phyloP scores from a whole-genome alignment of 306 rosid species.

The Cicer bijugum region DNA sequence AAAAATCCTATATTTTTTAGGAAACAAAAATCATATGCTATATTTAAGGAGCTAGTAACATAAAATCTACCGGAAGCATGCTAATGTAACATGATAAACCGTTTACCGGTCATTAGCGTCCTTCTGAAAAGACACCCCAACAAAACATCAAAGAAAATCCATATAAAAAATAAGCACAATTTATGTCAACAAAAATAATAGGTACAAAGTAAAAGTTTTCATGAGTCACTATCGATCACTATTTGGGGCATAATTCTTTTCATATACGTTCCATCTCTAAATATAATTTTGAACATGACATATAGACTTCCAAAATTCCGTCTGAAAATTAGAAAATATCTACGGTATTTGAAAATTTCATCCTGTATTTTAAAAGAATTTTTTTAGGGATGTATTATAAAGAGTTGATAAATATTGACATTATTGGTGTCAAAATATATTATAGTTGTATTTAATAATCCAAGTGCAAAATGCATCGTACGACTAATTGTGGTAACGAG shows the following conservation, averaged over 20 bases:
- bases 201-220: conserved; percentile 27
- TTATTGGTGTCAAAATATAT: not conserved
- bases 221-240: conserved; percentile 33
- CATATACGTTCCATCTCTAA: conserved; percentile 18
- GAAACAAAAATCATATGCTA: no score
- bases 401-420: conserved; percentile 24
- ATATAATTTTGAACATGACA: not conserved
- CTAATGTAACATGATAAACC: conserved; percentile 6
- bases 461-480: conserved; percentile 12
- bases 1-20: no score
- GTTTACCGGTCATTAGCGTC: conserved; percentile 4
- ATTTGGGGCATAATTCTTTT: conserved; percentile 35
- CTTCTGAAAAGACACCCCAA: conserved; percentile 45
- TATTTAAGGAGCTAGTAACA: no score
- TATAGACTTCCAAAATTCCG: not conserved
- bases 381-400: no score
- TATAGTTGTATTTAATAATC: not conserved
- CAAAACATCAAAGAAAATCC: conserved; percentile 41
- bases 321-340: conserved; percentile 21
- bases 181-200: not conserved
- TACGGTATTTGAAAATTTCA: not conserved
- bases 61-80: not conserved
- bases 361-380: not conserved
- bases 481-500: not conserved
- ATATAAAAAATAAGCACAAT: conserved; percentile 36